Base-by-base conservation (phyloP, 2,329 filamentous ascomycete genomes). In the Fusarium agapanthi region DNA sequence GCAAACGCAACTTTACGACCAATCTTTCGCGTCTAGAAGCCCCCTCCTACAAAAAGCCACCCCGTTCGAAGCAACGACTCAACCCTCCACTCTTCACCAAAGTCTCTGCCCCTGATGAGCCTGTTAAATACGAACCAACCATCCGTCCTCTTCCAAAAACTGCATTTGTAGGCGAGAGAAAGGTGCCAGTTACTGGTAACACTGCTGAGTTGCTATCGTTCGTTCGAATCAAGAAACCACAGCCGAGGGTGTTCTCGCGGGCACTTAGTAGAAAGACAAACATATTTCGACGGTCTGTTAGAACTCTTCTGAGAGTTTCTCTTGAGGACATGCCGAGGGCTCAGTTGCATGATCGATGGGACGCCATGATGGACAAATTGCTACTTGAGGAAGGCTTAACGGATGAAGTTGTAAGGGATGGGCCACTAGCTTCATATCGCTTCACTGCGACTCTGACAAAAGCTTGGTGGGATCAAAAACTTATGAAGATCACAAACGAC, bases 141-240 rank as follows among this genome's bases (percentile, higher is more conserved):
- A 48, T 77, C 14, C 85, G 84, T 4, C 88, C 89, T 5, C 84
- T 83, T 1, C 89, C 89, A 0, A 81, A 83, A 5, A 74, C 82
- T 5, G 78, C 83, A 28, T 83, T 93, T 4, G 38, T 41, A 11
- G 71, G 77, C 28, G 74, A 77, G 26, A 75, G 72, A 24, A 78
- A 87, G 50, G 84, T 93, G 6, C 93, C 93, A 2, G 82, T 82
- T 3, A 77, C 94, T 3, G 79, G 78, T 41, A 82, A 87, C 37
- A 86, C 87, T 8, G 85, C 90, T 6, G 84, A 85, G 44, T 86
- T 85, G 32, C 80, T 90, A 30, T 88, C 92, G 2, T 92, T 95
- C 76, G 79, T 95, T 34, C 89, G 93, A 40, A 81, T 91, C 48
- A 86, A 83, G 69, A 93, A 92, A 79, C 90, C 90, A 9, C 91